These are phyloP conservation scores for Inonotus obliquus DNA, from an alignment of 1,284 basidiomycete genomes.

Conservation along the genomic window DNA sequence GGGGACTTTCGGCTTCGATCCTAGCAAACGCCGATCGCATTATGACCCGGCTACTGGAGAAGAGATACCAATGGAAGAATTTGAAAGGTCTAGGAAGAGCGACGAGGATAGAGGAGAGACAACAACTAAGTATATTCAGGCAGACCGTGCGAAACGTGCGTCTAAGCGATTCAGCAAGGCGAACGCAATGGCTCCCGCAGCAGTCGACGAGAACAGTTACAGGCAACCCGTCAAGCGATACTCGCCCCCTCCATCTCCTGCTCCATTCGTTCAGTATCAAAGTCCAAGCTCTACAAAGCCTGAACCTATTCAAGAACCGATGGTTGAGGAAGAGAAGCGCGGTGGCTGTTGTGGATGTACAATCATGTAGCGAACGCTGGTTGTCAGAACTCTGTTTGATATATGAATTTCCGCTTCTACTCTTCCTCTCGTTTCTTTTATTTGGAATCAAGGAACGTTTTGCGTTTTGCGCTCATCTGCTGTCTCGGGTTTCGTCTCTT, in stretches of 20 bases:
- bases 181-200: constrained; percentile 26
- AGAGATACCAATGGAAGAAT: constrained; percentile 61
- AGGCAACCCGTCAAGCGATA: constrained; percentile 17
- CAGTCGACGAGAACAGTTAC: constrained; percentile 7
- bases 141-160: constrained; percentile 19
- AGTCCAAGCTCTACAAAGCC: constrained; percentile 8
- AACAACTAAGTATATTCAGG: not conserved
- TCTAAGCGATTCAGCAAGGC: constrained; percentile 29
- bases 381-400: not conserved
- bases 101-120: constrained; percentile 25
- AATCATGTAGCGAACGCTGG: constrained; percentile 16
- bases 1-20: constrained; percentile 76
- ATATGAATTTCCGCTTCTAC: not conserved
- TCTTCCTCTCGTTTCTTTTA: not conserved
- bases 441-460: not conserved
- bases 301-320: not conserved
- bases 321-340: constrained; percentile 8
- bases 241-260: constrained; percentile 42
- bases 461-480: not conserved
- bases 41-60: constrained; percentile 35
- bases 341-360: constrained; percentile 17
- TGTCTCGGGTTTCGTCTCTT: not conserved
- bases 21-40: constrained; percentile 49
- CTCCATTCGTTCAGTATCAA: constrained; percentile 56
- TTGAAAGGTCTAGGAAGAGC: constrained; percentile 37